A percentile compares a stretch with the other conserved stretches of the same genome.
Evolutionary conservation across 306 rosid species (phyloP).

Genomic region (Vigna angularis): DNA sequence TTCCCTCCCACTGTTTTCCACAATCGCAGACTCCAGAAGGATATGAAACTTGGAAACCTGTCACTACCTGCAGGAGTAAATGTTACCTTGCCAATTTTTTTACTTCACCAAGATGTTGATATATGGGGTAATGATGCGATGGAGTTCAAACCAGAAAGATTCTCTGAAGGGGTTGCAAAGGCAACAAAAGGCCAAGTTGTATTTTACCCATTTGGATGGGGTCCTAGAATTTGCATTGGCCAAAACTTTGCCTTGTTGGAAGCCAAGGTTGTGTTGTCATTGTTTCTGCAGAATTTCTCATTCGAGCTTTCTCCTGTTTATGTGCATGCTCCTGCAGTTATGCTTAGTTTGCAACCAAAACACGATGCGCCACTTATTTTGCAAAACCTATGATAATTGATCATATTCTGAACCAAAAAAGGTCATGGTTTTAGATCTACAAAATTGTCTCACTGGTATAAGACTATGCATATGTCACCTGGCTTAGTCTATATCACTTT

Average conservation of each 20-base stretch:
- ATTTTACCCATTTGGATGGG: conserved; percentile 37
- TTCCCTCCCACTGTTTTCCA: conserved; percentile 37
- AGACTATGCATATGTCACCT: too few relatives aligned
- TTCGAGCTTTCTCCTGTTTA: conserved; percentile 38
- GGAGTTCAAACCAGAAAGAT: conserved; percentile 52
- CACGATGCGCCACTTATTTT: conserved; percentile 48
- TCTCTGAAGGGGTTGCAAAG: conserved; percentile 48
- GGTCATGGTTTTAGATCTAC: background rate
- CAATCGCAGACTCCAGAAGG: background rate
- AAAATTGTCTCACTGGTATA: background rate
- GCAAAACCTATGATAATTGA: background rate
- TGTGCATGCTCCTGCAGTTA: conserved; percentile 33
- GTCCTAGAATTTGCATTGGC: conserved; percentile 29
- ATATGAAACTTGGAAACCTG: conserved; percentile 35
- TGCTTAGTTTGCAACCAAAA: conserved; percentile 44
- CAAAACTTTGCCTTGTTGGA: conserved; percentile 50
- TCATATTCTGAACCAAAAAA: background rate
- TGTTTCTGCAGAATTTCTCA: conserved; percentile 45
- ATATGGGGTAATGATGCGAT: conserved; percentile 50
- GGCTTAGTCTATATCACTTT: too few relatives aligned
- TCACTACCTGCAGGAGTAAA: conserved; percentile 19
- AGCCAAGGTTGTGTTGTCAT: conserved; percentile 53
- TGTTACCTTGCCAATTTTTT: conserved; percentile 14
- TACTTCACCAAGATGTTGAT: conserved; percentile 43
- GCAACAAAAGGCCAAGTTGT: conserved; percentile 32